Base-by-base conservation (phyloP, 2,329 filamentous ascomycete species). In the Cladosporium sp. region DNA sequence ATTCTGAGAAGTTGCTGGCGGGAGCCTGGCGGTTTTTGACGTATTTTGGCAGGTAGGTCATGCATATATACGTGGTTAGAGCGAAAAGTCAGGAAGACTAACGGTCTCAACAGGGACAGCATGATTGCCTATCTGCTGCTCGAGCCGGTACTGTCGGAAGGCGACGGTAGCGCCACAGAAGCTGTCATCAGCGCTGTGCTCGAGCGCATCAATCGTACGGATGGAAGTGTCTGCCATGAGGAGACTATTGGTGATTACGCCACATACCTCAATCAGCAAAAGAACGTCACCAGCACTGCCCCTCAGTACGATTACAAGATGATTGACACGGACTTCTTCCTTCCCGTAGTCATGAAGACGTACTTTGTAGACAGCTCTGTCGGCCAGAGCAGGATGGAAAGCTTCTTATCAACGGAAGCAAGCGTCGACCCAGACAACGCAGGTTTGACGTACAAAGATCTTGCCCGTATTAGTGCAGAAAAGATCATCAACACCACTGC, bases 231-330 rank as follows among this genome's bases (percentile, higher is more conserved):
- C 1, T 85, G 82, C 51, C 86, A 88, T 61, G 84, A 88, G 67
- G 85, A 88, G 66, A 84, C 82, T 0, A 83, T 88, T 62, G 84
- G 81, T 4, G 86, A 88, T 65, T 88, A 87, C 65, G 83, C 84
- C 0, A 86, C 84, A 0, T 86, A 76, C 65, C 70, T 84, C 1
- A 85, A 87, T 60, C 57, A 77, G 9, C 76, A 84, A 58, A 73
- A 82, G 2, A 82, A 81, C 38, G 74, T 84, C 5, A 72, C 73
- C 1, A 83, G 80, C 9, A 82, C 78, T 0, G 79, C 78, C 1
- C 80, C 83, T 0, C 71, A 73, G 0, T 88, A 82, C 62, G 69
- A 68, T 25, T 72, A 70, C 51, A 62, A 65, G 36, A 68, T 68
- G 81, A 74, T 88, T 30, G 85, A 88, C 62, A 83, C 84, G 0